phyloP scores from a whole-genome alignment of 2,329 filamentous ascomycete genomes.

The Diplocarpon rosae region DNA sequence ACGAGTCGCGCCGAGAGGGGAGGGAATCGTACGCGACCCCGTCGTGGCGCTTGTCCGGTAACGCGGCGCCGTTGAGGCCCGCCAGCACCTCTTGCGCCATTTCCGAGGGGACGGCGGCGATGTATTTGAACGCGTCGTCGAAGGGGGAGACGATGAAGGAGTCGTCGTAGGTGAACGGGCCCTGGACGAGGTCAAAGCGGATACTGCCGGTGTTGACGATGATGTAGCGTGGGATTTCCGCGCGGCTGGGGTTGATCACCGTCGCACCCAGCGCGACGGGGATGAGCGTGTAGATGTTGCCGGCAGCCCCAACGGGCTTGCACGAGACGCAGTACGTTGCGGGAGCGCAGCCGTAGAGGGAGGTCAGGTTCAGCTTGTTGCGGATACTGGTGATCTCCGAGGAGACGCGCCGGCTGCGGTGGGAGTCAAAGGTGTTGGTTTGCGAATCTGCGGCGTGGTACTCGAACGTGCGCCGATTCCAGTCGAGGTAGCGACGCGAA shows the following conservation, averaged over 20 bases:
- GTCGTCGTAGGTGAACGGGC: slow-evolving; percentile 75
- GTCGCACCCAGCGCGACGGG: slow-evolving; percentile 62
- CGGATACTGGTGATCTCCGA: slow-evolving; percentile 58
- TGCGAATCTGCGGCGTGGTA: slow-evolving; percentile 69
- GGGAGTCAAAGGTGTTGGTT: slow-evolving; percentile 60
- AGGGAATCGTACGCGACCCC: slow-evolving; percentile 7
- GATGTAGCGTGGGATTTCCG: slow-evolving; percentile 53
- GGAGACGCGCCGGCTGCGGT: slow-evolving; percentile 60
- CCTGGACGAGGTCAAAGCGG: slow-evolving; percentile 89
- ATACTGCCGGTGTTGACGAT: slow-evolving; percentile 83
- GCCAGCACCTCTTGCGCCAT: slow-evolving; percentile 57
- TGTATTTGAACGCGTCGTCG: slow-evolving; percentile 61
- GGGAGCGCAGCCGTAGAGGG: slow-evolving; percentile 69
- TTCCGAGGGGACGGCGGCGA: slow-evolving; percentile 69
- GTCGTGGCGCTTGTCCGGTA: slow-evolving; percentile 15
- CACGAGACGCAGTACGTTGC: slow-evolving; percentile 69
- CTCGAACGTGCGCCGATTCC: slow-evolving; percentile 66
- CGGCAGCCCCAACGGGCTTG: slow-evolving; percentile 57
- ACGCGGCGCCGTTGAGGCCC: slow-evolving; percentile 41
- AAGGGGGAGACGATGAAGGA: slow-evolving; percentile 83
- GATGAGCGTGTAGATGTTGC: slow-evolving; percentile 57
- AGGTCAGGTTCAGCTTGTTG: slow-evolving; percentile 57
- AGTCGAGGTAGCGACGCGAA: slow-evolving; percentile 77
- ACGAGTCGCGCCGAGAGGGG: slow-evolving; percentile 28
- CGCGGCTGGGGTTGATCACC: slow-evolving; percentile 43